Evolutionary conservation across 352 stramenopile genomes (phyloP), one percentile per base, ranked within the genome.

Genomic region (Phytopythium delawarense): DNA sequence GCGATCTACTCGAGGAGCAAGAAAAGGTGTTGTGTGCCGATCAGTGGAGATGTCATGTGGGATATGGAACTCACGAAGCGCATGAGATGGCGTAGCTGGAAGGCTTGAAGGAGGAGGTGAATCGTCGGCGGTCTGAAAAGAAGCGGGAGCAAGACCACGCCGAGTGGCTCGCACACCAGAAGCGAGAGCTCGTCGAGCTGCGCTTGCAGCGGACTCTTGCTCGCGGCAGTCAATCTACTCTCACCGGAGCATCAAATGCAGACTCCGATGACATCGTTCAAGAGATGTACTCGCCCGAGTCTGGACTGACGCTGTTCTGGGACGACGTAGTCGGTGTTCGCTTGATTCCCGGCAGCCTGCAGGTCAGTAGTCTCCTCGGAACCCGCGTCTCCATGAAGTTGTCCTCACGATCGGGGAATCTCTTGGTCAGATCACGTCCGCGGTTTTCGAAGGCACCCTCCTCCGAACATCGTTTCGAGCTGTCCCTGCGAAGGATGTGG

Each of bases 1-100:
- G 78, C 7, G 66, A 83, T 42, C 61, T 88, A 44, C 64, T 88
- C 15, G 76, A 88, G 65, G 78, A 88, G 54, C 72, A 84, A 56
- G 78, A 86, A 60, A 84, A 85, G 66, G 77, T 83, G 53, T 53
- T n/a, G 4, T n/a, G 4, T 40, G 2, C 1, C 1, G 21, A 2
- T 25, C 9, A 21, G 15, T 54, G 3, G 48, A 7, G 11, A 40
- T 23, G 21, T 12, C 1, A n/a, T 32, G 21, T 7, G 23, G 13
- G 30, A 34, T 35, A 0, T 23, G 20, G 12, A 54, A 4, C 48
- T 54, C 20, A 54, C 48, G 13, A 18, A 23, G n/a, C 45, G 13
- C 4, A 11, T 23, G 23, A 4, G 7, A 32, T 65, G 25, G 34
- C 16, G 25, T 54, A 85, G 76, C 65, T 88, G 20, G 72, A 83